Base-by-base conservation (phyloP, 768 basidiomycete genomes). In the Basidioascus undulatus region DNA sequence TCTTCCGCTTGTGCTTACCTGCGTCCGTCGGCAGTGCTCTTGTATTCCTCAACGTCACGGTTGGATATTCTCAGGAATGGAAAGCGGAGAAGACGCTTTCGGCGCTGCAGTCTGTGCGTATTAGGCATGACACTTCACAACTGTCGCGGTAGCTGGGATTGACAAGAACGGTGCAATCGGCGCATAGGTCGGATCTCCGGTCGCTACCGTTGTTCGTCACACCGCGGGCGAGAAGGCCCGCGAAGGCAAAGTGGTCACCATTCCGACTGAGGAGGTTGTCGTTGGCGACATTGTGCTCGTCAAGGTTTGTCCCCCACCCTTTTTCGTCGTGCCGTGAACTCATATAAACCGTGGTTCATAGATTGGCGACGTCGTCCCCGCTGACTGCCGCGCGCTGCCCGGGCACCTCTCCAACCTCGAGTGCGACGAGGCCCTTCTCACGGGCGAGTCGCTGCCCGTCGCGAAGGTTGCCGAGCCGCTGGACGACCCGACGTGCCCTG, bases 1-100 rank as follows among this genome's bases (percentile, higher is more conserved):
- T 62, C 63, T 4, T 61, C 64, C 5, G 58, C 59, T 42, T 51
- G 62, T 28, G 60, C 66, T 20, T 65, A 65, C 20, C 60, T 62
- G 25, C 58, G 60, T 31, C 36, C 34, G 38, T 19, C 10, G 6
- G n/a, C 23, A 11, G 16, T n/a, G n/a, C n/a, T n/a, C n/a, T n/a
- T n/a, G n/a, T n/a, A n/a, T n/a, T n/a, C n/a, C n/a, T n/a, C n/a
- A n/a, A n/a, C n/a, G n/a, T n/a, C n/a, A n/a, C n/a, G n/a, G n/a
- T n/a, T n/a, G n/a, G n/a, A n/a, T n/a, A n/a, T n/a, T n/a, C n/a
- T n/a, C n/a, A n/a, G n/a, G n/a, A n/a, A n/a, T n/a, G n/a, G n/a
- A n/a, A n/a, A n/a, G n/a, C n/a, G n/a, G n/a, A n/a, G n/a, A n/a
- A n/a, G n/a, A n/a, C n/a, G n/a, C n/a, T n/a, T n/a, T n/a, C n/a